phyloP scores from a whole-genome alignment of 306 rosid genomes.

The Aeschynomene evenia region DNA sequence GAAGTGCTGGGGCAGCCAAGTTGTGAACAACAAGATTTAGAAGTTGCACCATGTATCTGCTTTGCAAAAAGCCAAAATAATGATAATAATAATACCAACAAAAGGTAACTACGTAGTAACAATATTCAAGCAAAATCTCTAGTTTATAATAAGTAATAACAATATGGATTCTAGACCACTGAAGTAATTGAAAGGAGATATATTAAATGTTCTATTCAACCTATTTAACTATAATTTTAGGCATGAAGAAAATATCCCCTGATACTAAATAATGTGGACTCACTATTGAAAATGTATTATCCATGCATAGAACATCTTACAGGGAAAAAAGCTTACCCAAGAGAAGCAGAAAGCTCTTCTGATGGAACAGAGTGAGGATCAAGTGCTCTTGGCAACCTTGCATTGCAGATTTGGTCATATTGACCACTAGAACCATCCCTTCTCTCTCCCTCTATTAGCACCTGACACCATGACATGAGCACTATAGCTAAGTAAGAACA shows the following conservation, averaged over 20 bases:
- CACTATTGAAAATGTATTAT: conserved; percentile 14
- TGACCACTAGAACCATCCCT: conserved; percentile 61
- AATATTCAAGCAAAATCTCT: conserved; percentile 9
- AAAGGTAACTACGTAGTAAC: conserved; percentile 29
- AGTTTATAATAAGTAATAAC: too few relatives aligned
- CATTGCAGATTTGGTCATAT: conserved; percentile 89
- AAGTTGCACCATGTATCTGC: conserved; percentile 96
- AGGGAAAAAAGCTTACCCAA: conserved; percentile 60
- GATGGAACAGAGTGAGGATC: conserved; percentile 93
- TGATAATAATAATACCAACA: neutral
- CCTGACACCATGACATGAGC: conserved; percentile 48
- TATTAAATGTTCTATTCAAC: neutral
- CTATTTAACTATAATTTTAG: conserved; percentile 26
- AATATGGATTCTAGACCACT: neutral
- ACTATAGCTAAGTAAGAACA: neutral
- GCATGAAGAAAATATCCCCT: neutral
- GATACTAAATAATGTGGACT: neutral
- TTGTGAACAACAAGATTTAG: conserved; percentile 78
- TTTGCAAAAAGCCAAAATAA: conserved; percentile 38
- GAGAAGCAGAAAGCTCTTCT: conserved; percentile 90
- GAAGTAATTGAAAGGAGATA: conserved; percentile 20
- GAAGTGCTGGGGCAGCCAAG: conserved; percentile 97
- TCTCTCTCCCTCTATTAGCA: conserved; percentile 57
- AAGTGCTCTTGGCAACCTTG: conserved; percentile 83
- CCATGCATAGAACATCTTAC: conserved; percentile 1